phyloP scores from a whole-genome alignment of 176 grass and related monocot genomes.

The Triticum timopheevii region DNA sequence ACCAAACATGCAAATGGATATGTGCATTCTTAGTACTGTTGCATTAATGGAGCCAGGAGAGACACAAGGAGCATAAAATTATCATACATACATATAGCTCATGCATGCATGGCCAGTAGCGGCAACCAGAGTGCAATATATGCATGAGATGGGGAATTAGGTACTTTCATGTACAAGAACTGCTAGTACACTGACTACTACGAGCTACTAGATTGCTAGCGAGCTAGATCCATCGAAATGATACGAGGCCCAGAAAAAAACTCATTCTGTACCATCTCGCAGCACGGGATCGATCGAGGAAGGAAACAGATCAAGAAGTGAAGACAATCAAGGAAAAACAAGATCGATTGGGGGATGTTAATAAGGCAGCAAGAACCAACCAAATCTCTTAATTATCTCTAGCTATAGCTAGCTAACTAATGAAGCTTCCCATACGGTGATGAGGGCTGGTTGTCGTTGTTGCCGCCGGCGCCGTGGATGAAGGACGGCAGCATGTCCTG shows the following conservation, averaged over 20 bases:
- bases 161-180: slow-evolving; percentile 53
- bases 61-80: slow-evolving; percentile 50
- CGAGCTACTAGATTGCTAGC: slow-evolving; percentile 17
- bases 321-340: neutral
- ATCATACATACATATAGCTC: slow-evolving; percentile 39
- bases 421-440: slow-evolving; percentile 14
- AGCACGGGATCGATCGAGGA: slow-evolving; percentile 10
- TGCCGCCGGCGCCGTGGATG: slow-evolving; percentile 30
- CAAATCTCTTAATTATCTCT: slow-evolving; percentile 38
- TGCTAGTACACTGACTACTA: slow-evolving; percentile 26
- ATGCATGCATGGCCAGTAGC: slow-evolving; percentile 32
- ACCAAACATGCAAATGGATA: slow-evolving; percentile 31
- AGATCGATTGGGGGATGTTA: slow-evolving; percentile 33
- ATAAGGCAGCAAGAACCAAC: slow-evolving; percentile 35
- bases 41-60: slow-evolving; percentile 28
- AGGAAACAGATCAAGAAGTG: slow-evolving; percentile 39
- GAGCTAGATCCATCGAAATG: slow-evolving; percentile 29
- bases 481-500: slow-evolving; percentile 88
- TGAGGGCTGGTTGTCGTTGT: slow-evolving; percentile 23
- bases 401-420: slow-evolving; percentile 26
- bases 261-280: slow-evolving; percentile 25
- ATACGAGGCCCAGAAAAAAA: slow-evolving; percentile 40
- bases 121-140: slow-evolving; percentile 32
- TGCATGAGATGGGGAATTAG: slow-evolving; percentile 42
- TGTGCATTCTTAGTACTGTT: slow-evolving; percentile 8